A percentile compares a stretch with the other conserved stretches of the same genome.
Evolutionary conservation across 2,329 filamentous ascomycete genomes (phyloP).

Genomic region (Ophiosphaerella herpotricha): DNA sequence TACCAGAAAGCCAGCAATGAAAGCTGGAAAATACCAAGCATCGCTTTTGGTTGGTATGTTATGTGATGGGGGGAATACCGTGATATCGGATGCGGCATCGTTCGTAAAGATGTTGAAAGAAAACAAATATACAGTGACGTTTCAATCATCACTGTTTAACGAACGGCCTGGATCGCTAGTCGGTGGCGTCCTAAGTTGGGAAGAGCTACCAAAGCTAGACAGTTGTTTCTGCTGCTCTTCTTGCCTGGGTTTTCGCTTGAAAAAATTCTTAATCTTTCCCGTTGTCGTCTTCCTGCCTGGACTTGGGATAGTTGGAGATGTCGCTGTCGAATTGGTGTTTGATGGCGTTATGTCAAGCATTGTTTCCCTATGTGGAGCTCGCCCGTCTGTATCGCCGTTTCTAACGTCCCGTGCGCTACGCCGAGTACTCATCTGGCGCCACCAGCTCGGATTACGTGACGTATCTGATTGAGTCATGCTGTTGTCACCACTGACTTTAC

Average conservation of each 20-base stretch:
- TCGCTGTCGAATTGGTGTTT: slow-evolving; percentile 27
- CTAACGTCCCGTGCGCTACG: slow-evolving; percentile 32
- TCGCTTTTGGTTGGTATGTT: slow-evolving; percentile 26
- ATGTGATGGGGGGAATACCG: slow-evolving; percentile 23
- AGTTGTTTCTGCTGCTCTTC: slow-evolving; percentile 41
- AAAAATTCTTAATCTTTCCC: slow-evolving; percentile 43
- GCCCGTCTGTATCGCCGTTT: slow-evolving; percentile 34
- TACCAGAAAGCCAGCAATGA: slow-evolving; percentile 15
- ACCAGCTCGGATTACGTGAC: slow-evolving; percentile 41
- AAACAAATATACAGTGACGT: slow-evolving; percentile 5
- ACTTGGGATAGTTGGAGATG: slow-evolving; percentile 28
- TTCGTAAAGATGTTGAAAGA: slow-evolving; percentile 16
- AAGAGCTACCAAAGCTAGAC: slow-evolving; percentile 42
- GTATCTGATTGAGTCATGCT: slow-evolving; percentile 34
- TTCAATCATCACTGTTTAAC: slow-evolving; percentile 42
- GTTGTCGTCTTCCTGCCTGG: slow-evolving; percentile 34
- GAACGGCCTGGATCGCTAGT: slow-evolving; percentile 43
- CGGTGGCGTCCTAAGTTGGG: slow-evolving; percentile 39
- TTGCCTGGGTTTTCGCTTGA: slow-evolving; percentile 39
- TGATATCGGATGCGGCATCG: slow-evolving; percentile 21
- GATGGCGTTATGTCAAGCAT: slow-evolving; percentile 27
- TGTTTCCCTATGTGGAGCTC: slow-evolving; percentile 30
- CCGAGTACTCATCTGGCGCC: slow-evolving; percentile 41
- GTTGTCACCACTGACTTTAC: slow-evolving; percentile 38
- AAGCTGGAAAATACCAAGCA: slow-evolving; percentile 10